Evolutionary conservation across 1,284 basidiomycete species (phyloP).

Genomic region (Athelia psychrophila): DNA sequence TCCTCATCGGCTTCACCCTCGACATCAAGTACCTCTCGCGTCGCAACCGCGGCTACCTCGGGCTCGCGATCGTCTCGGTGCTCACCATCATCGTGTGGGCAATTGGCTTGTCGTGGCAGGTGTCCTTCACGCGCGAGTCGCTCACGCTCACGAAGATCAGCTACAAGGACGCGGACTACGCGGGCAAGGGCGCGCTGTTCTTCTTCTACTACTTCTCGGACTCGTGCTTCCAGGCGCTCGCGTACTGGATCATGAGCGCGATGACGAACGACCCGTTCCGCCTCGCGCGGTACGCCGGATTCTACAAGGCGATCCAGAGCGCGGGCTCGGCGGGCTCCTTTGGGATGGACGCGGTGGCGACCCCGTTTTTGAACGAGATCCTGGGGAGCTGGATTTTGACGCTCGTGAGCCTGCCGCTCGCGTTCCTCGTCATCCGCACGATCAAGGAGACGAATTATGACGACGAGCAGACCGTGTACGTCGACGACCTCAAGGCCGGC

Average conservation of each 20-base stretch:
- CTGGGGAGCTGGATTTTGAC: constrained; percentile 35
- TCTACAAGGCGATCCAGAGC: constrained; percentile 39
- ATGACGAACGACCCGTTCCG: constrained; percentile 59
- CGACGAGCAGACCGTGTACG: constrained; percentile 28
- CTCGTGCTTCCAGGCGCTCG: constrained; percentile 36
- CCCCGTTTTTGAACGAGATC: constrained; percentile 36
- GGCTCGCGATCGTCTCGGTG: constrained; percentile 30
- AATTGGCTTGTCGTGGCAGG: constrained; percentile 33
- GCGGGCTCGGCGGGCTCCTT: constrained; percentile 39
- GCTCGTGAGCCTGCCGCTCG: constrained; percentile 34
- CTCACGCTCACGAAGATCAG: constrained; percentile 22
- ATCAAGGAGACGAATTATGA: constrained; percentile 39
- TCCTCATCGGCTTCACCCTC: constrained; percentile 38
- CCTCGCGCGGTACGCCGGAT: constrained; percentile 48
- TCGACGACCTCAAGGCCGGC: constrained; percentile 23
- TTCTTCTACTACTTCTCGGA: constrained; percentile 41
- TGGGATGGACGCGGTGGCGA: constrained; percentile 45
- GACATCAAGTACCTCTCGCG: constrained; percentile 32
- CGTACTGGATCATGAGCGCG: constrained; percentile 60
- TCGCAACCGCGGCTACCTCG: constrained; percentile 37
- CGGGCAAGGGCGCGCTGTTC: constrained; percentile 32
- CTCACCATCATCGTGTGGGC: constrained; percentile 35
- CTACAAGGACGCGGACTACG: constrained; percentile 30
- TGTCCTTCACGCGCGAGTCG: constrained; percentile 26
- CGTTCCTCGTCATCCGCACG: constrained; percentile 30